A percentile compares a stretch with the other conserved stretches of the same genome.
Conservation (phyloP, 805 yeast species). For the Saccharomycopsis olivae region DNA sequence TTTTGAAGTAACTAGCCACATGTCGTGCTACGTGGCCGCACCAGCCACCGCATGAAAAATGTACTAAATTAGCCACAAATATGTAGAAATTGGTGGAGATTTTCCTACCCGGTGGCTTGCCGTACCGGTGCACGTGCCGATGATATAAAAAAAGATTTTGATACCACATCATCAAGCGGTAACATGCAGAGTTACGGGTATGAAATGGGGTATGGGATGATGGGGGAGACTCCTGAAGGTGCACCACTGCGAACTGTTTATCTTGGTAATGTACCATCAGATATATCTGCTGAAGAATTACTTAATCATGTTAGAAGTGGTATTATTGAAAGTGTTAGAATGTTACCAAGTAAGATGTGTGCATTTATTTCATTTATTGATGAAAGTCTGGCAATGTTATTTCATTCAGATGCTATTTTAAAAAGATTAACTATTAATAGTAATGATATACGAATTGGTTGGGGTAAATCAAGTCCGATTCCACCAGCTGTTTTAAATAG, state of each 20-base stretch:
- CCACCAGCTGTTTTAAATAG: constrained; percentile 66
- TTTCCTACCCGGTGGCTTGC: too few relatives aligned
- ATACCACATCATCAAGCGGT: too few relatives aligned
- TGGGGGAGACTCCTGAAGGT: too few relatives aligned
- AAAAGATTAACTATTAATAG: constrained; percentile 73
- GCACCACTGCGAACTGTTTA: constrained; percentile 82
- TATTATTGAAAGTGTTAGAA: constrained; percentile 65
- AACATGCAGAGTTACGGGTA: too few relatives aligned
- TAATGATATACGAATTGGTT: constrained; percentile 77
- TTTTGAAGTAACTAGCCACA: too few relatives aligned
- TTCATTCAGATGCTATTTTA: constrained; percentile 87
- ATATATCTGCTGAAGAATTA: constrained; percentile 68
- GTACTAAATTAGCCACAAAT: too few relatives aligned
- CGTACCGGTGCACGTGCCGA: too few relatives aligned
- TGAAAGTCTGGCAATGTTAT: constrained; percentile 77
- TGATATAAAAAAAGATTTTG: too few relatives aligned
- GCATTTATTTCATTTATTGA: constrained; percentile 87
- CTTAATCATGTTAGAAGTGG: constrained; percentile 90
- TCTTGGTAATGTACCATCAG: constrained; percentile 79
- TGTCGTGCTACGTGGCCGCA: too few relatives aligned
- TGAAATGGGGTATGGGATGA: too few relatives aligned
- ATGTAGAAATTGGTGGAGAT: too few relatives aligned
- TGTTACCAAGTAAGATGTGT: constrained; percentile 78
- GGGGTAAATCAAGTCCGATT: constrained; percentile 80
- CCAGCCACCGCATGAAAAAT: too few relatives aligned